Evolutionary conservation across 2,329 filamentous ascomycete species (phyloP).

Genomic region (Penicillium sp.): DNA sequence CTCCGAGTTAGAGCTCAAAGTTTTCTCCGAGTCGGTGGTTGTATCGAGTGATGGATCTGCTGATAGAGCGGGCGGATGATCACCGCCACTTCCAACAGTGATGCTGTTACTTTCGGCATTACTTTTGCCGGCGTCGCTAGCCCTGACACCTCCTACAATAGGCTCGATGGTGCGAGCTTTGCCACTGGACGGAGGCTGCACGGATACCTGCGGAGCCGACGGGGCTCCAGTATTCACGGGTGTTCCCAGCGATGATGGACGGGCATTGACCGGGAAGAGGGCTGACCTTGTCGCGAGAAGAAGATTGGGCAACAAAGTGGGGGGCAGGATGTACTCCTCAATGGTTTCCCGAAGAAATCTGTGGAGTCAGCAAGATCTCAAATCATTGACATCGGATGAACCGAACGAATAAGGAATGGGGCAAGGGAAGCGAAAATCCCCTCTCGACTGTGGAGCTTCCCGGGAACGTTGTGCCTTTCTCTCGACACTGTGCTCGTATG

Average conservation of each 20-base stretch:
- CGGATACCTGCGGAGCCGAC: constrained; percentile 20
- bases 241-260: constrained; percentile 48
- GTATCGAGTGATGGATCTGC: neutral
- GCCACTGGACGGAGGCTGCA: constrained; percentile 18
- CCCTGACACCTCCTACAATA: constrained; percentile 8
- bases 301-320: constrained; percentile 59
- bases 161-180: constrained; percentile 4
- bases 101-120: constrained; percentile 9
- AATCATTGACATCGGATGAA: constrained; percentile 16
- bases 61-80: constrained; percentile 6
- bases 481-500: neutral
- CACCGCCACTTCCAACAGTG: constrained; percentile 3
- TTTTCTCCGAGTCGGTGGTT: constrained; percentile 10
- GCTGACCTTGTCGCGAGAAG: constrained; percentile 61
- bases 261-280: constrained; percentile 80
- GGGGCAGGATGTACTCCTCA: constrained; percentile 59
- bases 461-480: constrained; percentile 12
- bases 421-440: constrained; percentile 14
- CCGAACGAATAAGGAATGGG: constrained; percentile 6
- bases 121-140: constrained; percentile 4
- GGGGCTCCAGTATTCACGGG: constrained; percentile 33
- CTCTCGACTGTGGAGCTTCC: constrained; percentile 21
- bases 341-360: constrained; percentile 46
- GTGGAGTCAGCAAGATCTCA: constrained; percentile 22
- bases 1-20: constrained; percentile 25